Evolutionary conservation across 345 rosid genomes (phyloP), one percentile per base, ranked within the genome.

Genomic region (Excoecaria agallocha): DNA sequence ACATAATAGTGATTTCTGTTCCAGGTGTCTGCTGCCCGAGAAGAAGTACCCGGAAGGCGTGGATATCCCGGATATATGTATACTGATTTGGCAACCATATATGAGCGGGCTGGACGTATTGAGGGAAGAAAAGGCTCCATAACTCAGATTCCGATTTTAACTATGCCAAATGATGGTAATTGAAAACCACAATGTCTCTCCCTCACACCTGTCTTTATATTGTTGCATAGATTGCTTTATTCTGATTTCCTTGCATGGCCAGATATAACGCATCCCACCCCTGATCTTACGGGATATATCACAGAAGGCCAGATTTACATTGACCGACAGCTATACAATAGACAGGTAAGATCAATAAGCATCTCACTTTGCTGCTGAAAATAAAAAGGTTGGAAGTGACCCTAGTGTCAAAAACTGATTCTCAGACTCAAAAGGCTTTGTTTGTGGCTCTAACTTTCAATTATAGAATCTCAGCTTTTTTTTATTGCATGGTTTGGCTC

Each of bases 11-110:
- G 43, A 61, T 79, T 85, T 60, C 55, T 58, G 56, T 24, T 87
- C 65, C 87, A 96, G 99, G 98, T 96, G 30, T 96, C 98, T 72
- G 99, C 99, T 86, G 99, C 99, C 50, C 82, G 99, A 71, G 99
- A 96, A 74, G 99, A 93, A 88, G 99, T 96, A 3, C 99, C 99
- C 22, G 99, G 99, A 80, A 89, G 99, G 81, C 98, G 98, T 88
- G 99, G 97, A 74, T 96, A 96, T 88, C 99, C 98, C 1, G 99
- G 99, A 35, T 96, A 96, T 73, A 96, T 96, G 99, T 96, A 96
- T 74, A 96, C 99, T 41, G 99, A 96, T 91, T 90, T 96, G 87
- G 98, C 98, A 74, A 90, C 96, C 65, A 96, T 96, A 46, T 96
- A 96, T 68, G 99, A 96, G 78, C 93, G 97, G 70, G 98, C 99